phyloP scores from a whole-genome alignment of 805 yeast genomes.

The Brettanomyces anomalus region DNA sequence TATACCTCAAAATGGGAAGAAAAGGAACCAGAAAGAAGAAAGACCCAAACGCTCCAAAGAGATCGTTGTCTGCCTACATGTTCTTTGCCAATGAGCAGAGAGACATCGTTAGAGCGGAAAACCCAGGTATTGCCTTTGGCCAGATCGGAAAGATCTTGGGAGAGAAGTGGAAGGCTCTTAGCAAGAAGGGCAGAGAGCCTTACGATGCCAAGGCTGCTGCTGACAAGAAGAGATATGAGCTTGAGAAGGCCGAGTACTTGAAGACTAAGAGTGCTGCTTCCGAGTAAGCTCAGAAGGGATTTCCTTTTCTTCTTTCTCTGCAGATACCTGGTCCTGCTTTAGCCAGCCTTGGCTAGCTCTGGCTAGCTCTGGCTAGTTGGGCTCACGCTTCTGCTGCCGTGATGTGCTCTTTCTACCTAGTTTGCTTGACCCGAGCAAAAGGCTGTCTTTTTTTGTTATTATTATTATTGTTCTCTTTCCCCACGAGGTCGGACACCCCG shows the following conservation, averaged over 20 bases:
- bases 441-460: not conserved
- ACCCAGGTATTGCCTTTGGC: constrained; percentile 93
- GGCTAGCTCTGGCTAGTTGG: no score
- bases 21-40: constrained; percentile 27
- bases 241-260: constrained; percentile 83
- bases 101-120: constrained; percentile 89
- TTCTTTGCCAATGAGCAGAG: constrained; percentile 97
- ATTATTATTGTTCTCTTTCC: not conserved
- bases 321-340: no score
- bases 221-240: constrained; percentile 96
- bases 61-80: constrained; percentile 97
- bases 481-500: not conserved
- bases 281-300: not conserved
- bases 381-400: no score
- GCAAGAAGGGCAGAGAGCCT: constrained; percentile 75
- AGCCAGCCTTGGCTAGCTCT: no score
- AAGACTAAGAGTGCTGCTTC: constrained; percentile 14
- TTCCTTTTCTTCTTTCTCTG: not conserved
- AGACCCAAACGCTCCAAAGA: constrained; percentile 98
- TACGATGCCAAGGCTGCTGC: constrained; percentile 90
- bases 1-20: constrained; percentile 1
- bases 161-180: constrained; percentile 91
- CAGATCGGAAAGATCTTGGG: constrained; percentile 94
- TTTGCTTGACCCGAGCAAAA: not conserved
- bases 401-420: no score